phyloP scores from a whole-genome alignment of 352 stramenopile genomes.

The Elongisporangium anandrum region DNA sequence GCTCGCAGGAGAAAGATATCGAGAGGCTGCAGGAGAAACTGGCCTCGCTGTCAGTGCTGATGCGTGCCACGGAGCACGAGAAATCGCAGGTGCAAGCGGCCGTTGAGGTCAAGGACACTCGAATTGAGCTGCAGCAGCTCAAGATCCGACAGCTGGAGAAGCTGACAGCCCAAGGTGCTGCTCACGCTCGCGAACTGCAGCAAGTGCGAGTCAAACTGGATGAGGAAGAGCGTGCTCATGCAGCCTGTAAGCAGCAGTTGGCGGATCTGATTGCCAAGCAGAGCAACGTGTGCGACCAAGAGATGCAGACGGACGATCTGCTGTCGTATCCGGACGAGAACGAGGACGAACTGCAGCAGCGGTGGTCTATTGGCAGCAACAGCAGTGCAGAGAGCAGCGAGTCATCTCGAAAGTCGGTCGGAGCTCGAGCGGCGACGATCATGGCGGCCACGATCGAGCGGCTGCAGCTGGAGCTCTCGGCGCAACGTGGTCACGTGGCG shows the following conservation, averaged over 20 bases:
- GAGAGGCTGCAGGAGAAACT: slow-evolving; percentile 70
- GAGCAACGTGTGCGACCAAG: slow-evolving; percentile 11
- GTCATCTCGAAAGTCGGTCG: slow-evolving; percentile 5
- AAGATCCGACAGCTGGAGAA: slow-evolving; percentile 65
- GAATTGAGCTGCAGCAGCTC: slow-evolving; percentile 63
- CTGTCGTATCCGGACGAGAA: slow-evolving; percentile 2
- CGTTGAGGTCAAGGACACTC: slow-evolving; percentile 71
- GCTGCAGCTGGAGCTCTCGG: slow-evolving; percentile 33
- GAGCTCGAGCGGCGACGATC: slow-evolving; percentile 18
- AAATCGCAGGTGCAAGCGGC: slow-evolving; percentile 45
- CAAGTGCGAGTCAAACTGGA: slow-evolving; percentile 35
- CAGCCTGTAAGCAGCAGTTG: slow-evolving; percentile 40
- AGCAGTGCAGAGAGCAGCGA: slow-evolving; percentile 4
- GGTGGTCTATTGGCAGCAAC: neutral
- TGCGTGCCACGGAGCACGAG: slow-evolving; percentile 65
- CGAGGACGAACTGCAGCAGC: neutral
- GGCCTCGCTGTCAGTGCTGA: slow-evolving; percentile 48
- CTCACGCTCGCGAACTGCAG: slow-evolving; percentile 46
- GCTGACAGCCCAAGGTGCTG: slow-evolving; percentile 35
- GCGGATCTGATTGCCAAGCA: slow-evolving; percentile 6
- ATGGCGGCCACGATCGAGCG: slow-evolving; percentile 26
- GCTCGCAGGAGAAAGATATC: slow-evolving; percentile 66
- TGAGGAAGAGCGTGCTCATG: slow-evolving; percentile 41
- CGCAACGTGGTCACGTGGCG: slow-evolving; percentile 17
- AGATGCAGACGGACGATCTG: slow-evolving; percentile 45